These are phyloP conservation scores for Metroxylon sagu DNA, from an alignment of 176 grass and related monocot genomes.

Conservation along the genomic window DNA sequence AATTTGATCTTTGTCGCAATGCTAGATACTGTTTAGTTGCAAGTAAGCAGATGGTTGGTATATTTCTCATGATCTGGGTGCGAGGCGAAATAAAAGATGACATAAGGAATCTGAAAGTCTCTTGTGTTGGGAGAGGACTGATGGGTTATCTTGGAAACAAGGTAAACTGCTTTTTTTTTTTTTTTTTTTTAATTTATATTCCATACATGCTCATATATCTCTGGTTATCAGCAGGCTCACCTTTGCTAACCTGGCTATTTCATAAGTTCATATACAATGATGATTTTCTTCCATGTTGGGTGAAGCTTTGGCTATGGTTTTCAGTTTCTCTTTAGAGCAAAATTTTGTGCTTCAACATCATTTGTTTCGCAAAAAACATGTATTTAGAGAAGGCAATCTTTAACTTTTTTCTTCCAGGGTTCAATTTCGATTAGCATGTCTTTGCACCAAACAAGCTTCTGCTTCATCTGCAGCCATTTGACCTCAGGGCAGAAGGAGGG, in stretches of 20 bases:
- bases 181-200: no score
- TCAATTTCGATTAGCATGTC: slow-evolving; percentile 99
- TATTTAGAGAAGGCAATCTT: slow-evolving; percentile 10
- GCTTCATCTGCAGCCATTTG: slow-evolving; percentile 99
- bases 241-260: no score
- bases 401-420: slow-evolving; percentile 44
- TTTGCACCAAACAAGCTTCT: slow-evolving; percentile 99
- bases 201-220: no score
- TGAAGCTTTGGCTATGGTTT: no score
- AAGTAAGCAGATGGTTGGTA: slow-evolving; percentile 95
- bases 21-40: slow-evolving; percentile 77
- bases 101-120: slow-evolving; percentile 94
- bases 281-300: no score
- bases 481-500: slow-evolving; percentile 97
- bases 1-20: neutral
- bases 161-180: slow-evolving; percentile 25
- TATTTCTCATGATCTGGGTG: slow-evolving; percentile 93
- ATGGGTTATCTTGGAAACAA: slow-evolving; percentile 99
- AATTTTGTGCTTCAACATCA: no score
- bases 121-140: slow-evolving; percentile 87
- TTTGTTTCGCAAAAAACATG: no score
- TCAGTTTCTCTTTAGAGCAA: no score
- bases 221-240: no score
- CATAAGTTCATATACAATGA: no score
- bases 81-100: slow-evolving; percentile 67